Base-by-base conservation (phyloP, 306 rosid genomes). In the Astragalus glycyphyllos region DNA sequence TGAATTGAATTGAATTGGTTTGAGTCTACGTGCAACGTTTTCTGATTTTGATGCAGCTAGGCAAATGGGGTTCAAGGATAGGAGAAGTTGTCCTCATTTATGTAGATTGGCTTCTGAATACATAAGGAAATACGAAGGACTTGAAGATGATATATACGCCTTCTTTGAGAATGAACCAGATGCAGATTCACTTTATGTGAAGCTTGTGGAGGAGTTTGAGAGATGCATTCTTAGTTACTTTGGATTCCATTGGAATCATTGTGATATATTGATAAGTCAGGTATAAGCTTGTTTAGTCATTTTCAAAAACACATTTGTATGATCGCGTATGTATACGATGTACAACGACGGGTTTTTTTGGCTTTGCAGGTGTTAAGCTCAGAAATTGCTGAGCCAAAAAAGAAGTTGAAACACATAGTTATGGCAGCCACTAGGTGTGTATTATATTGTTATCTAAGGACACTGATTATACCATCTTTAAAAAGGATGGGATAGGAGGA, bases 151-250 rank as follows among this genome's bases (percentile, higher is more conserved):
- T 56, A 89, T 94, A 66, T 94, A 84, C 63, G 54, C 90, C 12
- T 94, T 83, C 83, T 94, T 91, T 54, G 83, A 85, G 16, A 68
- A 76, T 5, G 96, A 94, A 80, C 95, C 81, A 1, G 88, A 89
- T 61, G 96, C 88, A 0, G 95, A 91, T 91, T 94, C 99, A 0
- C 94, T 94, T 6, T 87, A 72, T 70, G 97, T 94, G 65, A 94
- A 94, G 83, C 96, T 94, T 20, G 92, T 94, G 34, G 99, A 94
- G 81, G 99, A 94, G 83, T 94, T 94, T 71, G 99, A 94, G 86
- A 81, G 97, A 77, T 94, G 99, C 83, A 94, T 91, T 65, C 95
- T 94, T 14, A 94, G 96, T 79, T 94, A 94, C 79, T 94, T 91
- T 56, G 90, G 94, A 48, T 94, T 89, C 76, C 99, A 94, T 78